A percentile compares a stretch with the other conserved stretches of the same genome.
Conservation (phyloP, 805 yeast genomes). For the Danielia reshetovae region DNA sequence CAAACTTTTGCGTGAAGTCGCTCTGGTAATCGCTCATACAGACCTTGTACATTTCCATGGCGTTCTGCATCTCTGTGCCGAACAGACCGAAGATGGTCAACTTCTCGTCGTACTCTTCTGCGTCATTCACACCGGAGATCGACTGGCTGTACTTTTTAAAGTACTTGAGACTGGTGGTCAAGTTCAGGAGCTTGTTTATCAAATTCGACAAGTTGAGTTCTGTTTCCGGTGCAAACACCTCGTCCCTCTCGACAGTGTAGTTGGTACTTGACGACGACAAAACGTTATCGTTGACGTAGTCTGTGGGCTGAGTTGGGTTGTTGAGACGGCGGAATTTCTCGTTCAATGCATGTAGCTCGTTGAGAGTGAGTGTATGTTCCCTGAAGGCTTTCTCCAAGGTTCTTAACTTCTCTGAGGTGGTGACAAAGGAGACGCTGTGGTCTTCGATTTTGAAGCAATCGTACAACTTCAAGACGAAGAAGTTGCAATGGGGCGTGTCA, state of each 20-base stretch:
- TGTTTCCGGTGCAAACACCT: constrained; percentile 6
- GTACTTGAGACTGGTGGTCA: constrained; percentile 33
- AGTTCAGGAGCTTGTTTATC: constrained; percentile 26
- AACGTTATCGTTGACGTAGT: constrained; percentile 15
- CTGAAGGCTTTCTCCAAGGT: constrained; percentile 18
- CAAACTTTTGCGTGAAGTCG: constrained; percentile 10
- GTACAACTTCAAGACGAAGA: constrained; percentile 27
- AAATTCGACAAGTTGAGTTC: constrained; percentile 22
- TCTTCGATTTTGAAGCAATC: constrained; percentile 14
- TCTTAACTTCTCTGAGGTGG: constrained; percentile 15
- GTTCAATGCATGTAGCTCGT: constrained; percentile 21
- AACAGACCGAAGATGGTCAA: constrained; percentile 34
- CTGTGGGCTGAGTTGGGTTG: constrained; percentile 6
- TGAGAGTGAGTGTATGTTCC: constrained; percentile 21
- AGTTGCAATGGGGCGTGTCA: constrained; percentile 26
- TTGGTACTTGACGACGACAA: constrained; percentile 3
- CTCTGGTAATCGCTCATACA: constrained; percentile 24
- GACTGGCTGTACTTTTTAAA: constrained; percentile 37
- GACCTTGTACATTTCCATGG: constrained; percentile 29
- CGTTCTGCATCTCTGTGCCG: constrained; percentile 24
- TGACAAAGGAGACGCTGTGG: constrained; percentile 2
- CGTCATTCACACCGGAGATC: constrained; percentile 19
- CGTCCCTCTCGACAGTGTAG: neutral
- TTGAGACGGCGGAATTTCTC: constrained; percentile 22
- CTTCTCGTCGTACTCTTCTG: constrained; percentile 35